Percentiles rank a stretch among this genome's conserved stretches.
phyloP scores from a whole-genome alignment of 163 green algal species.

The Scenedesmus sp. region DNA sequence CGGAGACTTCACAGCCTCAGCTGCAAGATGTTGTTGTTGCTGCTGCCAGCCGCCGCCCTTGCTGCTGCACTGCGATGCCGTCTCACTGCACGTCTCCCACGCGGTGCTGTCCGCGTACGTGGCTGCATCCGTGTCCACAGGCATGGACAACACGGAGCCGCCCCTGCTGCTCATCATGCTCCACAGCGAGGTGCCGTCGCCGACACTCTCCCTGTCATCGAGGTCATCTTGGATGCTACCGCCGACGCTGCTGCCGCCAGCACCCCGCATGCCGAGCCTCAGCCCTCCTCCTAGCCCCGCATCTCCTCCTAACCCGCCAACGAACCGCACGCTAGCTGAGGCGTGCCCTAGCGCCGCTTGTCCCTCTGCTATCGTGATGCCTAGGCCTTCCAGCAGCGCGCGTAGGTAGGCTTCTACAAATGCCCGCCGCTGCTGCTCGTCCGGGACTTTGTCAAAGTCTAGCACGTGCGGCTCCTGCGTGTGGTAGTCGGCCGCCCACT shows the following conservation, averaged over 20 bases:
- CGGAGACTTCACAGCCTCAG: not conserved
- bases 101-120: not conserved
- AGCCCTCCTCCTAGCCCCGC: not conserved
- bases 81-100: not conserved
- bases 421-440: slow-evolving; percentile 48
- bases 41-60: not conserved
- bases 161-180: slow-evolving; percentile 22
- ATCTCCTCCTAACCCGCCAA: not conserved
- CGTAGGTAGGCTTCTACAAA: slow-evolving; percentile 71
- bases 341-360: not conserved
- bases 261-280: not conserved
- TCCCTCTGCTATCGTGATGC: not conserved
- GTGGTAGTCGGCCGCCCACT: slow-evolving; percentile 85
- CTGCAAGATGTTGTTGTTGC: not conserved
- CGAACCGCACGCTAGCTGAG: not conserved
- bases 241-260: not conserved
- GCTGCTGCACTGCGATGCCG: not conserved
- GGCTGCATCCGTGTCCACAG: not conserved
- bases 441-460: slow-evolving; percentile 72
- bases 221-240: not conserved
- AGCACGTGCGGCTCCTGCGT: slow-evolving; percentile 67
- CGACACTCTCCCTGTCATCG: not conserved
- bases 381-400: slow-evolving; percentile 39
- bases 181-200: not conserved
- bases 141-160: slow-evolving; percentile 17